Evolutionary conservation across 495 filamentous ascomycete genomes (phyloP), one percentile per base, ranked within the genome.

Genomic region (Parathielavia appendiculata): DNA sequence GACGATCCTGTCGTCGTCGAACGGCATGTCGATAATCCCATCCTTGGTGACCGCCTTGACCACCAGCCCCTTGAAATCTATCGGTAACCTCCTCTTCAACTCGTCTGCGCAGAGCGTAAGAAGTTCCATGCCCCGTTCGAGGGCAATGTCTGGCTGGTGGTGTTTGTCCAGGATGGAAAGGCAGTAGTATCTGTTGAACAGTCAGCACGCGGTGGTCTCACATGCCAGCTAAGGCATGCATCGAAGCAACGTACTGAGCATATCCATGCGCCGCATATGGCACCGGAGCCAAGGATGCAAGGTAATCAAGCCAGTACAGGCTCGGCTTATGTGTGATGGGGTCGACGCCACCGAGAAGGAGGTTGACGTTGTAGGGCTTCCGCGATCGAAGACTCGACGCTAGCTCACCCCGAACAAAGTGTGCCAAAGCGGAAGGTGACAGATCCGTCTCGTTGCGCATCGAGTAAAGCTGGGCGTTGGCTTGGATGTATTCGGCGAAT

Each of bases 401-500:
- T 52, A 99, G 82, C 75, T 97, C 91, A 65, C 87, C 85, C 58
- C 93, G 89, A 59, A 97, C 90, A 68, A 97, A 97, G 77, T 85
- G 86, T 47, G 90, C 88, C 34, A 96, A 85, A 13, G 92, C 93
- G 26, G 86, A 82, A 14, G 93, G 92, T 39, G 88, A 87, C 48
- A 99, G 83, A 64, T 96, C 90, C 66, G 87, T 86, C 66, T 90
- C 86, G 69, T 97, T 97, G 61, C 93, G 91, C 92, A 97, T 99
- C 62, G 88, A 90, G 75, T 99, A 99, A 69, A 99, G 87, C 73
- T 92, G 88, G 66, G 95, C 86, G 70, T 99, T 97, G 62, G 93
- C 95, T 83, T 97, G 91, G 75, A 97, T 91, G 77, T 91, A 97
- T 79, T 99, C 93, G 67, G 93, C 90, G 73, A 99, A 99, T 85